Evolutionary conservation across 2,329 filamentous ascomycete species (phyloP), one percentile per base, ranked within the genome.

Genomic region (Endoconidiophora polonica): DNA sequence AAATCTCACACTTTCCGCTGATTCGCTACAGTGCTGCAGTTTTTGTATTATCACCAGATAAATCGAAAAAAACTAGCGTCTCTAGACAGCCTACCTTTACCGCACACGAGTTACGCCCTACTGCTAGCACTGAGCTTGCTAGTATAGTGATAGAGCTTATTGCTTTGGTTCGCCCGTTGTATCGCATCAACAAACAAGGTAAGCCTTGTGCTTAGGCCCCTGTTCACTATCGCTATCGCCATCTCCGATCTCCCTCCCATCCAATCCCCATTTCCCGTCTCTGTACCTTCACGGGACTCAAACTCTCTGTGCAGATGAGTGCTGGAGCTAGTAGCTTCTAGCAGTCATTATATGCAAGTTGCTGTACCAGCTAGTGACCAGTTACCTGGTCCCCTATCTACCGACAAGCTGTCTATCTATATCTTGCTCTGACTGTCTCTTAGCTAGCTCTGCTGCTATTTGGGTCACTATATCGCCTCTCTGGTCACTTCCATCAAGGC

Each of bases 171-270:
- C 22, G 29, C 41, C 46, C 40, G 24, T 43, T 53, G 46, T 40
- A 52, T 51, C 39, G 47, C 51, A 53, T 53, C 44, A 36, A 53
- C 51, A 46, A 43, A 50, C 47, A 50, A 53, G 48, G 51, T 53
- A 53, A 53, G 51, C 44, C 51, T 52, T 45, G 39, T 50, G 47
- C 39, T 29, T 47, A 47, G 43, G 33, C 45, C 36, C 41, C 50
- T 46, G 49, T 38, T 46, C 37, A 36, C 24, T 46, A 24, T 46
- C 44, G 43, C 39, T 38, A 38, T 53, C 51, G 51, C 51, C 44
- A 50, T 53, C 47, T 49, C 51, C 51, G 51, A 46, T 46, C 33
- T 38, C 37, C 24, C 23, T 36, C 20, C 29, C 14, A 40, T 26
- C n/a, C 33, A 38, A 16, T 38, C 14, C 29, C 33, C 6, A 14